A percentile compares a stretch with the other conserved stretches of the same genome.
phyloP scores from a whole-genome alignment of 495 filamentous ascomycete genomes.

The Tuber indicum region DNA sequence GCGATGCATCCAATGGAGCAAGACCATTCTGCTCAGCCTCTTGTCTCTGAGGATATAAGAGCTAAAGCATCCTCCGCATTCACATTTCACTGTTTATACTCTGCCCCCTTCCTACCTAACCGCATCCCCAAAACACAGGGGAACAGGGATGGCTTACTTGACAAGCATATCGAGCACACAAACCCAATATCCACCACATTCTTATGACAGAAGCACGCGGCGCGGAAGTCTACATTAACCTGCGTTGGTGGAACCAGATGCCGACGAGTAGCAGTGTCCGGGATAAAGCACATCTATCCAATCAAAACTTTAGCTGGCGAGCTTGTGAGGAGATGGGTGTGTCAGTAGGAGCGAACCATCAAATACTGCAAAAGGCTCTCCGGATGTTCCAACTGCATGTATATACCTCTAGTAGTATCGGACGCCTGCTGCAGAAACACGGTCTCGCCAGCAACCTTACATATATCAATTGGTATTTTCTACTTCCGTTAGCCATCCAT shows the following conservation, averaged over 20 bases:
- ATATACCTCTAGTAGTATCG: conserved; percentile 83
- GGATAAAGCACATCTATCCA: conserved; percentile 68
- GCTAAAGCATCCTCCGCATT: not conserved
- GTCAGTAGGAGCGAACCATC: conserved; percentile 49
- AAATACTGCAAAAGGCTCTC: conserved; percentile 77
- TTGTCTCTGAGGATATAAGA: not conserved
- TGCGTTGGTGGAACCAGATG: conserved; percentile 68
- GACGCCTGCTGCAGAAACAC: conserved; percentile 94
- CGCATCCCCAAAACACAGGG: not conserved
- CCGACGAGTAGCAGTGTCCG: conserved; percentile 61
- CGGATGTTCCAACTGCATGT: conserved; percentile 63
- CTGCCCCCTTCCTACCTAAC: not conserved
- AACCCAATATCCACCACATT: conserved; percentile 85
- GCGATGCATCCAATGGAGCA: not conserved
- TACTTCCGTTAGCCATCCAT: conserved; percentile 39
- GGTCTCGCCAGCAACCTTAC: conserved; percentile 73
- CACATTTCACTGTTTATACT: not conserved
- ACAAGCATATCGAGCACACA: conserved; percentile 92
- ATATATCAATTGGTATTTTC: conserved; percentile 80
- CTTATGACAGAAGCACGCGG: conserved; percentile 94
- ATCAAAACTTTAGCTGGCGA: not conserved
- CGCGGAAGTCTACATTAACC: conserved; percentile 89
- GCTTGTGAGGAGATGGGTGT: not conserved
- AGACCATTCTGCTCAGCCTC: not conserved
- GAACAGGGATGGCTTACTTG: conserved; percentile 52